Percentiles rank a stretch among this genome's conserved stretches.
Evolutionary conservation across 2,329 filamentous ascomycete species (phyloP).

Genomic region (Fusarium domesticum): DNA sequence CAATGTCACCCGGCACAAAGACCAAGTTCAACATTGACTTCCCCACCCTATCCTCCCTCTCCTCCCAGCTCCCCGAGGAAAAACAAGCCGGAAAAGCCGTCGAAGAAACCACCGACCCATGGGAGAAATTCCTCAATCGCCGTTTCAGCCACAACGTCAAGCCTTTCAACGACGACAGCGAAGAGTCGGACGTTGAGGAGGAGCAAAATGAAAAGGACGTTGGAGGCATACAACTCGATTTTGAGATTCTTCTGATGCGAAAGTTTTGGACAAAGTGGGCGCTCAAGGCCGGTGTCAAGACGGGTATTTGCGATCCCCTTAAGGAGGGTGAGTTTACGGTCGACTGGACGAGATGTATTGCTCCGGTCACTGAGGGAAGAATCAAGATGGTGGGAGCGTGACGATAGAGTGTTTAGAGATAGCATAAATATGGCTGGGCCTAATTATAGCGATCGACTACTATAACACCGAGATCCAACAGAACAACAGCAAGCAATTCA

Average conservation of each 20-base stretch:
- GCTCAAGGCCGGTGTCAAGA: conserved; percentile 60
- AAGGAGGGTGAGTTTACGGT: conserved; percentile 59
- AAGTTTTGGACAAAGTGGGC: conserved; percentile 73
- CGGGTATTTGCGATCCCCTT: conserved; percentile 51
- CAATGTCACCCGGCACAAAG: conserved; percentile 37
- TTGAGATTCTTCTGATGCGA: conserved; percentile 62
- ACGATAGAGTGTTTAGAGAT: conserved; percentile 2
- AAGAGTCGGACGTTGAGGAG: conserved; percentile 27
- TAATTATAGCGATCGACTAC: no score
- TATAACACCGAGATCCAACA: no score
- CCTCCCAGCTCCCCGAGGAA: conserved; percentile 22
- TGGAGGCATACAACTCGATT: conserved; percentile 45
- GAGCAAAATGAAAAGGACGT: conserved; percentile 28
- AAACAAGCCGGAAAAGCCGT: conserved; percentile 21
- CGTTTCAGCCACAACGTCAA: conserved; percentile 35
- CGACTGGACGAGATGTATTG: conserved; percentile 78
- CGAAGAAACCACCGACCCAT: conserved; percentile 29
- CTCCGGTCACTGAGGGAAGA: conserved; percentile 72
- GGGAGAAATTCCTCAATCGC: conserved; percentile 37
- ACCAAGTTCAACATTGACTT: conserved; percentile 16
- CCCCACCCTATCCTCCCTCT: conserved; percentile 16
- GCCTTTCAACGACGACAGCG: conserved; percentile 40
- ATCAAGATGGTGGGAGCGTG: conserved; percentile 51
- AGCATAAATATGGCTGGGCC: background rate
- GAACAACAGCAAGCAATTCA: no score